Conservation (phyloP, 1,284 basidiomycete species). For the Austroboletus novae-zelandiae region DNA sequence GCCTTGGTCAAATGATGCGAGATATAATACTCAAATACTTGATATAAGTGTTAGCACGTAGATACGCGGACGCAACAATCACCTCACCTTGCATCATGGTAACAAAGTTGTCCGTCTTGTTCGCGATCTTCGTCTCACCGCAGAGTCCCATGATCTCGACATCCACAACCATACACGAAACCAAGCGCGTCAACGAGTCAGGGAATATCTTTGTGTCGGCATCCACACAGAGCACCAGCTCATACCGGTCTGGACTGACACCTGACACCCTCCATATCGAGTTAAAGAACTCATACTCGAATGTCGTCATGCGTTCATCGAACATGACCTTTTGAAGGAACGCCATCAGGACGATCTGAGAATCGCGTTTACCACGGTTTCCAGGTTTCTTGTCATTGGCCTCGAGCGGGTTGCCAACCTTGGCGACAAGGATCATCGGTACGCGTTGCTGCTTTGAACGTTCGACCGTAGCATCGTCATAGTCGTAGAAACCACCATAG, state of each 20-base stretch:
- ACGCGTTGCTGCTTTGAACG: slow-evolving; percentile 94
- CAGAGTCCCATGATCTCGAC: slow-evolving; percentile 98
- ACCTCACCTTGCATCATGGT: slow-evolving; percentile 93
- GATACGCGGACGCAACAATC: not conserved
- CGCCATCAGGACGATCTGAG: slow-evolving; percentile 96
- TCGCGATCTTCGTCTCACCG: slow-evolving; percentile 98
- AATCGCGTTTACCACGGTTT: slow-evolving; percentile 98
- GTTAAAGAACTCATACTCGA: slow-evolving; percentile 99
- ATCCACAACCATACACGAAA: slow-evolving; percentile 94
- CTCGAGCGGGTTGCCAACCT: slow-evolving; percentile 91
- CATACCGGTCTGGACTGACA: slow-evolving; percentile 95
- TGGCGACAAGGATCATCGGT: slow-evolving; percentile 93
- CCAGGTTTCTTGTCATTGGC: slow-evolving; percentile 89
- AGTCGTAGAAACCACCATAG: slow-evolving; percentile 96
- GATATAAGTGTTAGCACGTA: slow-evolving; percentile 7
- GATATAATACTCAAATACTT: slow-evolving; percentile 99
- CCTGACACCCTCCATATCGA: slow-evolving; percentile 93
- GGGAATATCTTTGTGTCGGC: slow-evolving; percentile 98
- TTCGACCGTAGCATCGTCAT: slow-evolving; percentile 92
- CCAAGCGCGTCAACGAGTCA: slow-evolving; percentile 89
- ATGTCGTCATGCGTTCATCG: slow-evolving; percentile 98
- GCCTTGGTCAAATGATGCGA: slow-evolving; percentile 99
- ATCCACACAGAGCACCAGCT: slow-evolving; percentile 95
- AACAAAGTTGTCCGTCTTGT: slow-evolving; percentile 97
- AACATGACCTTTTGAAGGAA: slow-evolving; percentile 99